These are phyloP conservation scores for Sugiyamaella marilandica DNA, from an alignment of 805 yeast species.

Conservation along the genomic window DNA sequence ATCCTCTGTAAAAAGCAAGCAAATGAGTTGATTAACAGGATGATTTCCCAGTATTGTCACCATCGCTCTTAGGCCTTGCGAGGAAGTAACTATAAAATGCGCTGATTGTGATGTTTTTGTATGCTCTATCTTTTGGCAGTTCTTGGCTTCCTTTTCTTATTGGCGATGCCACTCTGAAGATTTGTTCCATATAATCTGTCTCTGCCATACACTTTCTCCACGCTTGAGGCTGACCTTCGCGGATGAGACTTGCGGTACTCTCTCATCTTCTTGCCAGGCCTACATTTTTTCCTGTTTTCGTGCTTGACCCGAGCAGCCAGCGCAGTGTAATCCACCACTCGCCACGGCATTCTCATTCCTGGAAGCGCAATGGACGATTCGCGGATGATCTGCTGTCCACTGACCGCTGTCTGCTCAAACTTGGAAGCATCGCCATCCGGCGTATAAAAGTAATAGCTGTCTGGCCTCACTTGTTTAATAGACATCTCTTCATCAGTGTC, in stretches of 20 bases:
- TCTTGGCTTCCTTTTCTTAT: too few relatives aligned
- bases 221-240: neutral
- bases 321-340: slow-evolving; percentile 20
- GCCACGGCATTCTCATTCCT: slow-evolving; percentile 23
- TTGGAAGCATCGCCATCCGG: slow-evolving; percentile 2
- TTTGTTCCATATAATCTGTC: slow-evolving; percentile 12
- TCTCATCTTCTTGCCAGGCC: slow-evolving; percentile 25
- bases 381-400: slow-evolving; percentile 15
- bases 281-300: slow-evolving; percentile 14
- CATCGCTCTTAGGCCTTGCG: too few relatives aligned
- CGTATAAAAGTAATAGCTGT: slow-evolving; percentile 19
- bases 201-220: slow-evolving; percentile 9
- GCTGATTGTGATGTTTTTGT: too few relatives aligned
- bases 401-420: slow-evolving; percentile 17
- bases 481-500: slow-evolving; percentile 9
- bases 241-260: slow-evolving; percentile 12
- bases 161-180: neutral
- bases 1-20: too few relatives aligned
- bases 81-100: too few relatives aligned
- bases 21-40: too few relatives aligned
- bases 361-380: slow-evolving; percentile 13
- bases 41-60: too few relatives aligned
- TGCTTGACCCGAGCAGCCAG: slow-evolving; percentile 12
- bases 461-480: slow-evolving; percentile 18
- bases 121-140: neutral